phyloP scores from a whole-genome alignment of 805 yeast genomes.

The Sugiyamaella qingdaonensis region DNA sequence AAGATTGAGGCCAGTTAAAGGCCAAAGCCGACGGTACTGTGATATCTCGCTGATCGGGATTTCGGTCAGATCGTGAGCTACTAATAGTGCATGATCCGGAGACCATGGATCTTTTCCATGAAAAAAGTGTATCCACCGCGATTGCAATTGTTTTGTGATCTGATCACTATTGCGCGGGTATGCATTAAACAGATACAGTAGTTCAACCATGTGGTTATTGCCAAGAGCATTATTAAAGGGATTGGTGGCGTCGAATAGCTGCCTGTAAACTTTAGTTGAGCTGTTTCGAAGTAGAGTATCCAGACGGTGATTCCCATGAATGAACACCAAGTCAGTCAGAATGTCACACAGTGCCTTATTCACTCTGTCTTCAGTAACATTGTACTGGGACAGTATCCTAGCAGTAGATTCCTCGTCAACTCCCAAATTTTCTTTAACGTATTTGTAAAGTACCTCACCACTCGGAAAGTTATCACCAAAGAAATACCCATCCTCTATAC shows the following conservation, averaged over 20 bases:
- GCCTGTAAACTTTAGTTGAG: conserved; percentile 24
- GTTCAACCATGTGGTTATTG: conserved; percentile 35
- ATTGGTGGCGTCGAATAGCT: conserved; percentile 31
- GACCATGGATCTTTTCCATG: conserved; percentile 30
- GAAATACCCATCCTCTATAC: conserved; percentile 27
- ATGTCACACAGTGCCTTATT: conserved; percentile 11
- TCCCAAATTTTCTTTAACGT: conserved; percentile 3
- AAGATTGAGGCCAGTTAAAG: conserved; percentile 2
- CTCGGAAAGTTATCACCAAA: conserved; percentile 8
- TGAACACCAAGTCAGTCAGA: conserved; percentile 21
- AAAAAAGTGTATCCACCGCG: conserved; percentile 26
- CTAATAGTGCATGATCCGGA: conserved; percentile 10
- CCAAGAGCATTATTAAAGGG: conserved; percentile 27
- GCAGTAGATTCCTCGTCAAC: conserved; percentile 11
- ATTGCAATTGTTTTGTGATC: not conserved
- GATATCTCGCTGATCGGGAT: not conserved
- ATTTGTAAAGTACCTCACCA: not conserved
- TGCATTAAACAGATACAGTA: conserved; percentile 29
- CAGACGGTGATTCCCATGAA: conserved; percentile 16
- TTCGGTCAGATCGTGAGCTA: conserved; percentile 3
- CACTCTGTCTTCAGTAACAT: not conserved
- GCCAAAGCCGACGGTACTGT: conserved; percentile 4
- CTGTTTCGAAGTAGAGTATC: conserved; percentile 9
- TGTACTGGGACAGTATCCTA: conserved; percentile 8
- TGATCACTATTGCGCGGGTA: conserved; percentile 16